A percentile compares a stretch with the other conserved stretches of the same genome.
These are phyloP conservation scores for Neurospora sp. DNA, from an alignment of 495 filamentous ascomycete species.

Conservation along the genomic window DNA sequence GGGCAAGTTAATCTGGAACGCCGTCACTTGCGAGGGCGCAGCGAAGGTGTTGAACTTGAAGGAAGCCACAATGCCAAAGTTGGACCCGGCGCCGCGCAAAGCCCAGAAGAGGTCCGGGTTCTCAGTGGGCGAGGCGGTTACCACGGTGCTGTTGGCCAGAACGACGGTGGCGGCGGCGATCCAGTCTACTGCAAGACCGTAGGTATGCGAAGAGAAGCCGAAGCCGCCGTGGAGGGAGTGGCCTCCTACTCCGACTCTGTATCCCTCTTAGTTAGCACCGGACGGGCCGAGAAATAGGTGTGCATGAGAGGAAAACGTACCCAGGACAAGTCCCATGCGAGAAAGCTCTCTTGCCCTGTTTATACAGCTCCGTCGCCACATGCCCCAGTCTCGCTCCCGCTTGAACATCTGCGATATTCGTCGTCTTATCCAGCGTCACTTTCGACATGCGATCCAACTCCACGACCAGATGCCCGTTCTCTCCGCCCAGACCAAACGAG, in stretches of 20 bases:
- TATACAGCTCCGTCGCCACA: slow-evolving; percentile 27
- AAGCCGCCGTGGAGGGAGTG: slow-evolving; percentile 37
- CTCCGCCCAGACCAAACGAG: slow-evolving; percentile 35
- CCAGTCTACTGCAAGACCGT: slow-evolving; percentile 37
- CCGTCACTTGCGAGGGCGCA: slow-evolving; percentile 2
- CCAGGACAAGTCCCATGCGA: slow-evolving; percentile 38
- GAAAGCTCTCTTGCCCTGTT: slow-evolving; percentile 32
- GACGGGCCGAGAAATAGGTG: not conserved
- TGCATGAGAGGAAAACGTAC: slow-evolving; percentile 11
- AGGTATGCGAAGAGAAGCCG: slow-evolving; percentile 36
- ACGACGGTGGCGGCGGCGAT: slow-evolving; percentile 31
- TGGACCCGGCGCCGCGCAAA: slow-evolving; percentile 32
- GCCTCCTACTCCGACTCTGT: slow-evolving; percentile 34
- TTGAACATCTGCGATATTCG: slow-evolving; percentile 30
- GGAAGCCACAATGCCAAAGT: slow-evolving; percentile 32
- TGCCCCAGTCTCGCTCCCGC: slow-evolving; percentile 32
- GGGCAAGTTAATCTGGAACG: slow-evolving; percentile 27
- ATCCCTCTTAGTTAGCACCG: slow-evolving; percentile 1
- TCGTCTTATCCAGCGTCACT: slow-evolving; percentile 28
- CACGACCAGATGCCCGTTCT: slow-evolving; percentile 37
- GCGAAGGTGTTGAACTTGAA: slow-evolving; percentile 36
- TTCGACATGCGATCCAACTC: slow-evolving; percentile 35
- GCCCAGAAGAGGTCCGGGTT: slow-evolving; percentile 38
- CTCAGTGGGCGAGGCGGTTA: slow-evolving; percentile 28
- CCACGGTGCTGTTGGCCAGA: slow-evolving; percentile 31